Evolutionary conservation across 306 rosid species (phyloP).

Genomic region (Senna tora): DNA sequence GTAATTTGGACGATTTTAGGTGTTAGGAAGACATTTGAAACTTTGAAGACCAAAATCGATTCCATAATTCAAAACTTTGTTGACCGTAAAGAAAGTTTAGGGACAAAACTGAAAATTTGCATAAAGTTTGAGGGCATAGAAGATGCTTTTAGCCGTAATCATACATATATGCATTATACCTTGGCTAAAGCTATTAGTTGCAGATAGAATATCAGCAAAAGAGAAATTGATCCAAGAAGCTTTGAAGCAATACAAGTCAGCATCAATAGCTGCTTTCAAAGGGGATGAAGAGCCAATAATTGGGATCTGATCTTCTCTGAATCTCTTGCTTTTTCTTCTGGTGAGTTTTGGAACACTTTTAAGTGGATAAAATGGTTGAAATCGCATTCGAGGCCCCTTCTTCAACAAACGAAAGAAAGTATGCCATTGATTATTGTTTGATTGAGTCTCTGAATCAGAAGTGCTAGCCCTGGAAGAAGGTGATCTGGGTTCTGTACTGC

Average conservation of each 20-base stretch:
- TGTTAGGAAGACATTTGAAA: too few species aligned
- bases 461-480: conserved; percentile 66
- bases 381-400: conserved; percentile 67
- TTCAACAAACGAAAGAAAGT: conserved; percentile 69
- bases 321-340: conserved; percentile 74
- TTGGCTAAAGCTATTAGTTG: conserved; percentile 70
- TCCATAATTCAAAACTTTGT: too few species aligned
- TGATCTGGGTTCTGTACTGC: conserved; percentile 54
- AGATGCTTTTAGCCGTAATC: too few species aligned
- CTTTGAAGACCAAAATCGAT: too few species aligned
- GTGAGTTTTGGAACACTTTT: conserved; percentile 65
- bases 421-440: conserved; percentile 52
- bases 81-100: too few species aligned
- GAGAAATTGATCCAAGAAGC: conserved; percentile 87
- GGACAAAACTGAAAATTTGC: too few species aligned
- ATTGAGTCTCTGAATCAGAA: conserved; percentile 57
- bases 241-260: conserved; percentile 64
- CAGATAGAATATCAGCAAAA: conserved; percentile 58
- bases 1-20: too few species aligned
- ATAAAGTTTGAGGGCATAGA: too few species aligned
- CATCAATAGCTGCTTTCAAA: conserved; percentile 51
- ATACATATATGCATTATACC: conserved; percentile 52
- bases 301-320: conserved; percentile 72
- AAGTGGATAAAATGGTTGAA: conserved; percentile 51
- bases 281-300: conserved; percentile 29